These are phyloP conservation scores for Euptelea pleiosperma DNA, from an alignment of 164 flowering plant genomes.

Conservation along the genomic window DNA sequence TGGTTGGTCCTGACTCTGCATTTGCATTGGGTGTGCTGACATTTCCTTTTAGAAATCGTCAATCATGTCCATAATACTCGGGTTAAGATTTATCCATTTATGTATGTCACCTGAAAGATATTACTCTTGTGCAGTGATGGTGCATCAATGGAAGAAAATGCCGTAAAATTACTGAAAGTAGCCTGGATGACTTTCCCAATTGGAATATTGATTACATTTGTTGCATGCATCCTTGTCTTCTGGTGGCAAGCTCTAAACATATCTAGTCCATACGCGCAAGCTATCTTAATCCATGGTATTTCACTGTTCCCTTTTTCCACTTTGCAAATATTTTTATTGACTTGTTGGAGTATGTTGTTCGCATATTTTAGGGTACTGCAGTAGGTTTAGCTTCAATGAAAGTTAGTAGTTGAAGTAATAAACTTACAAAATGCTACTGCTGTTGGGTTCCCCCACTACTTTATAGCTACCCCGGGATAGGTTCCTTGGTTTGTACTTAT, in stretches of 20 bases:
- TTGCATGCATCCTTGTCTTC: slow-evolving; percentile 38
- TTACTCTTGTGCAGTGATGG: slow-evolving; percentile 51
- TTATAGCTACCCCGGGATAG: no score
- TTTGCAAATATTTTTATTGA: neutral
- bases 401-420: no score
- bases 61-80: neutral
- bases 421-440: no score
- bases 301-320: neutral
- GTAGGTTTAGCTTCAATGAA: no score
- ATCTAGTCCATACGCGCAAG: slow-evolving; percentile 47
- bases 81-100: slow-evolving; percentile 1
- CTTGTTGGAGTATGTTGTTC: neutral
- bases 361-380: no score
- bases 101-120: neutral
- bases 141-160: slow-evolving; percentile 41
- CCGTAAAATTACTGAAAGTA: slow-evolving; percentile 50
- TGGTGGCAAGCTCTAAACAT: slow-evolving; percentile 49
- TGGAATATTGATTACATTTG: slow-evolving; percentile 46
- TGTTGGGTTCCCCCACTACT: no score
- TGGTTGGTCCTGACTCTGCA: slow-evolving; percentile 1
- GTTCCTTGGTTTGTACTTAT: no score
- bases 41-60: neutral
- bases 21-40: slow-evolving; percentile 1
- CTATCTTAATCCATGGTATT: slow-evolving; percentile 51
- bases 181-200: slow-evolving; percentile 68